Evolutionary conservation across 352 stramenopile species (phyloP), one percentile per base, ranked within the genome.

Genomic region (Phytophthora uliginosa): DNA sequence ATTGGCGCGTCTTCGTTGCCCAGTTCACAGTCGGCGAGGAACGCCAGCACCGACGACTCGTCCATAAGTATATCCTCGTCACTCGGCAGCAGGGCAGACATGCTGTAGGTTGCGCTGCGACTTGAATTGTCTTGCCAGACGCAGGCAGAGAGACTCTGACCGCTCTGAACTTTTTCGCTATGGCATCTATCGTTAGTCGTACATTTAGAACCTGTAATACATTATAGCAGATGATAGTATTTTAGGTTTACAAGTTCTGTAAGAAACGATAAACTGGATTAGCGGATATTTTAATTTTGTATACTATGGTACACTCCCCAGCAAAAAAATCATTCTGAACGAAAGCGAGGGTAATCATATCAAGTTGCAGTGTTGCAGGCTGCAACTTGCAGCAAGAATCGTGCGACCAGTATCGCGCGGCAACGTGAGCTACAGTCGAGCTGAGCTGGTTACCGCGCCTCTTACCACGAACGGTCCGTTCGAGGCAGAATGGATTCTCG

Each of bases 241-340:
- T 31, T 31, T 7, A 31, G 28, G 28, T 31, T 31, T 31, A 7
- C 7, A 31, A 31, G 28, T 31, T 31, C 28, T 31, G 28, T 31
- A 8, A 31, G 28, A 31, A 31, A 31, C 4, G 4, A 31, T 31
- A 31, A 31, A 31, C 28, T 31, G 24, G 24, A 26, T 26, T 26
- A 26, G 24, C 2, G 24, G 24, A 26, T 26, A 26, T 2, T 26
- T 26, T 26, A 26, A 2, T n/a, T n/a, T n/a, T n/a, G n/a, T n/a
- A n/a, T n/a, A n/a, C n/a, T 2, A 26, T 28, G 26, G 40, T 48
- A 48, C 40, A n/a, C 40, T 10, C 7, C 47, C 26, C 24, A 26
- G n/a, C n/a, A n/a, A n/a, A n/a, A n/a, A n/a, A n/a, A 77, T 45
- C 69, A 77, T 63, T 66, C 63, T 53, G 69, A 62, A 72, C 69